Percentiles rank a stretch among this genome's conserved stretches.
phyloP scores from a whole-genome alignment of 768 basidiomycete species.

The Termitomyces sp. region DNA sequence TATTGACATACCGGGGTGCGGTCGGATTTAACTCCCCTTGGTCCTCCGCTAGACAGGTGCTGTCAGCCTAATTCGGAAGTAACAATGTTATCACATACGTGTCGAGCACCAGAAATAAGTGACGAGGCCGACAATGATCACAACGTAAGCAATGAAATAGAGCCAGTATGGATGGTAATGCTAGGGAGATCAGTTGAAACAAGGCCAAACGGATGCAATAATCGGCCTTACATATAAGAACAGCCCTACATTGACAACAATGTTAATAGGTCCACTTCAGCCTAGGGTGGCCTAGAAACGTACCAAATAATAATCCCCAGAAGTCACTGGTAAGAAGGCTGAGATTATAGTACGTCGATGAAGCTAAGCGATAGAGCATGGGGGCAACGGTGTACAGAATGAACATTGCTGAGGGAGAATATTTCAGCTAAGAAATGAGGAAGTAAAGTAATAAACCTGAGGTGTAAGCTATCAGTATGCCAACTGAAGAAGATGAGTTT shows the following conservation, averaged over 20 bases:
- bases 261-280: neutral
- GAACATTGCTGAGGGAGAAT: slow-evolving; percentile 55
- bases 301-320: slow-evolving; percentile 77
- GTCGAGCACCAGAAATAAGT: slow-evolving; percentile 84
- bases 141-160: slow-evolving; percentile 74
- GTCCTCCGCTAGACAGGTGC: slow-evolving; percentile 16
- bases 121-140: slow-evolving; percentile 68
- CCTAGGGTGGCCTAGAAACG: slow-evolving; percentile 10
- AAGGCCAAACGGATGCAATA: neutral
- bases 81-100: slow-evolving; percentile 44
- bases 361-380: slow-evolving; percentile 79
- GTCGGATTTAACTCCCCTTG: slow-evolving; percentile 17
- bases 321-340: slow-evolving; percentile 86
- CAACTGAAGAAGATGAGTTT: slow-evolving; percentile 24
- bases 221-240: slow-evolving; percentile 38
- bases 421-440: neutral
- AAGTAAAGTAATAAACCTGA: slow-evolving; percentile 22
- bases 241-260: slow-evolving; percentile 26
- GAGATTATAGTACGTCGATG: slow-evolving; percentile 81
- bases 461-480: slow-evolving; percentile 36
- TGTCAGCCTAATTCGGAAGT: neutral
- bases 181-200: slow-evolving; percentile 27
- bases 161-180: slow-evolving; percentile 84
- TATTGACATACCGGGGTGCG: slow-evolving; percentile 17
- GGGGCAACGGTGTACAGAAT: slow-evolving; percentile 84